Conservation (phyloP, 2,329 filamentous ascomycete genomes). For the Mollisia scopiformis region DNA sequence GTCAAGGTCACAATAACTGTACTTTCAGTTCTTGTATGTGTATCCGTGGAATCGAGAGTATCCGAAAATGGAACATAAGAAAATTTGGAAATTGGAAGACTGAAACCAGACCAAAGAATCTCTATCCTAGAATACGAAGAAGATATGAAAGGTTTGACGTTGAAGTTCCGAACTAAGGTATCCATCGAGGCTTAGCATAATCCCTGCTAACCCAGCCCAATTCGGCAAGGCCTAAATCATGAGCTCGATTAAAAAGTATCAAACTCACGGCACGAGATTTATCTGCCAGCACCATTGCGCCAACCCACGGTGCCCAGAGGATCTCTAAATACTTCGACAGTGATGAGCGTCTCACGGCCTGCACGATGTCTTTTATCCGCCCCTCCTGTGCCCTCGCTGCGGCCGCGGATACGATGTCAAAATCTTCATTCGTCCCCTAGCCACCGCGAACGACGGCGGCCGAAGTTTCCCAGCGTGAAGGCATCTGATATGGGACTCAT, state of each 20-base stretch:
- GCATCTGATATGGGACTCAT: constrained; percentile 36
- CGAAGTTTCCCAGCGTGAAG: constrained; percentile 43
- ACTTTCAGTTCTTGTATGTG: no score
- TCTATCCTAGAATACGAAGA: not conserved
- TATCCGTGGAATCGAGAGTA: no score
- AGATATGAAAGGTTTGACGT: not conserved
- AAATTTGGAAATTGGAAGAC: no score
- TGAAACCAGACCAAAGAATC: no score
- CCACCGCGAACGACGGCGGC: constrained; percentile 40
- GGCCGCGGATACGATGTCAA: constrained; percentile 46
- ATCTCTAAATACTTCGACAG: constrained; percentile 21
- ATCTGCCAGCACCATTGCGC: constrained; percentile 21
- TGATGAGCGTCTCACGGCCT: constrained; percentile 52
- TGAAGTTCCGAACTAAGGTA: not conserved
- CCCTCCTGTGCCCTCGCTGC: constrained; percentile 44
- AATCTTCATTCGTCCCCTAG: constrained; percentile 50
- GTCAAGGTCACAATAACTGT: no score
- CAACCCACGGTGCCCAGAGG: constrained; percentile 26
- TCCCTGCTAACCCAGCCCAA: not conserved
- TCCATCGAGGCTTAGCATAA: not conserved
- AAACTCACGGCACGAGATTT: constrained; percentile 7
- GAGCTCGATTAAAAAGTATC: constrained; percentile 19
- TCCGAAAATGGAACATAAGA: no score
- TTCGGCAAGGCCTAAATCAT: not conserved
- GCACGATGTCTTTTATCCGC: constrained; percentile 53